These are phyloP conservation scores for Tolypocladium album DNA, from an alignment of 2,329 filamentous ascomycete species.

Conservation along the genomic window DNA sequence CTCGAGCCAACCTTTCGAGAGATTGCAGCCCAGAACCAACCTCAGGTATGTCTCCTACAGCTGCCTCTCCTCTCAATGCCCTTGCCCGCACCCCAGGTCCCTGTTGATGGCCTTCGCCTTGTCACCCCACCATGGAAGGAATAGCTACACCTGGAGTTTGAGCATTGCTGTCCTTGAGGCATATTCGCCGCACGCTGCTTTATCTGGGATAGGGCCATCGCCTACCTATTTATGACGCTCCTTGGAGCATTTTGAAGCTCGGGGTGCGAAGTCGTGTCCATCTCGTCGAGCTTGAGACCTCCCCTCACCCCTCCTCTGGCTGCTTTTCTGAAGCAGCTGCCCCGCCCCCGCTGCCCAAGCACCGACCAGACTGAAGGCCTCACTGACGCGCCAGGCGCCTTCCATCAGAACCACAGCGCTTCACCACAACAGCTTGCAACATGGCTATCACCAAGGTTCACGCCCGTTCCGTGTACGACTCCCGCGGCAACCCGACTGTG, in stretches of 20 bases:
- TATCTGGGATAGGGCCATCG: background rate
- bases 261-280: background rate
- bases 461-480: slow-evolving; percentile 96
- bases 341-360: slow-evolving; percentile 1
- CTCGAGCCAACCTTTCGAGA: background rate
- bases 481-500: slow-evolving; percentile 94
- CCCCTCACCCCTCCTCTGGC: slow-evolving; percentile 4
- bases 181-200: background rate
- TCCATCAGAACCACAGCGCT: background rate
- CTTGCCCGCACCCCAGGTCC: background rate
- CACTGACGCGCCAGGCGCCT: background rate
- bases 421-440: slow-evolving; percentile 25
- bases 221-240: background rate
- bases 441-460: slow-evolving; percentile 91
- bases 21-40: background rate
- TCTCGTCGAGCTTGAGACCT: background rate
- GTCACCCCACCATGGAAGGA: slow-evolving; percentile 11
- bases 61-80: background rate
- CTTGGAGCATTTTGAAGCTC: background rate
- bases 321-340: background rate
- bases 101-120: background rate
- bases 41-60: background rate
- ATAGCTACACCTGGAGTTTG: background rate
- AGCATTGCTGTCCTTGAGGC: background rate
- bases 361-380: background rate